These are phyloP conservation scores for Paecilomyces niveus DNA, from an alignment of 2,329 filamentous ascomycete genomes.

Conservation along the genomic window DNA sequence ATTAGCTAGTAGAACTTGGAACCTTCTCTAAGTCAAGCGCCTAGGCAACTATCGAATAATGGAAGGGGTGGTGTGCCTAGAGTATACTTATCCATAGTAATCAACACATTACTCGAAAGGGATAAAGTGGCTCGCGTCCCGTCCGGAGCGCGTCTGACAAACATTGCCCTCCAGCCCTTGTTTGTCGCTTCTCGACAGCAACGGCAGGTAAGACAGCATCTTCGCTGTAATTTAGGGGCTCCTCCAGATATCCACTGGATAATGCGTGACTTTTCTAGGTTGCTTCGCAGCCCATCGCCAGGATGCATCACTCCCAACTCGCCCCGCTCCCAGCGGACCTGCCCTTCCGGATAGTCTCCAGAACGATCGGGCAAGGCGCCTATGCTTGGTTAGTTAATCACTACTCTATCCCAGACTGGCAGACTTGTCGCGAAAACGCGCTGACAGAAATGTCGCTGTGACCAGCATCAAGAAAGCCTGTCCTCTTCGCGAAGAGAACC, in stretches of 20 bases:
- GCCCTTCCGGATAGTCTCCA: slow-evolving; percentile 90
- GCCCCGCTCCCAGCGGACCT: slow-evolving; percentile 77
- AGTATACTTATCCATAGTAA: not conserved
- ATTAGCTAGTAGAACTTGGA: not conserved
- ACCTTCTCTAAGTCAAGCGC: not conserved
- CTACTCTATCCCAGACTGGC: not conserved
- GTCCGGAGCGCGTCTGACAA: slow-evolving; percentile 9
- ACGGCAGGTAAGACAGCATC: not conserved
- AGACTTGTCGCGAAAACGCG: not conserved
- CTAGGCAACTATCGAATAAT: not conserved
- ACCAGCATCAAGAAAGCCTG: slow-evolving; percentile 85
- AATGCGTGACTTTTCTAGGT: not conserved
- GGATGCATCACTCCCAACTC: slow-evolving; percentile 71
- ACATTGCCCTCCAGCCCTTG: slow-evolving; percentile 11
- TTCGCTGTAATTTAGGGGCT: not conserved
- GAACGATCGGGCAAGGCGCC: slow-evolving; percentile 91
- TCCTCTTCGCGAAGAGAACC: slow-evolving; percentile 59
- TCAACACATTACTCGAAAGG: slow-evolving; percentile 28
- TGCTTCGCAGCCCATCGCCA: slow-evolving; percentile 16
- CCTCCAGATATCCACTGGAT: not conserved
- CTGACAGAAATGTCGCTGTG: slow-evolving; percentile 2
- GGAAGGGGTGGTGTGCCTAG: not conserved
- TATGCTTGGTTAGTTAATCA: slow-evolving; percentile 73
- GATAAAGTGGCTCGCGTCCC: slow-evolving; percentile 30
- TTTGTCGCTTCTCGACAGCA: slow-evolving; percentile 4